phyloP scores from a whole-genome alignment of 2,329 filamentous ascomycete species.

The Penicillium sp. region DNA sequence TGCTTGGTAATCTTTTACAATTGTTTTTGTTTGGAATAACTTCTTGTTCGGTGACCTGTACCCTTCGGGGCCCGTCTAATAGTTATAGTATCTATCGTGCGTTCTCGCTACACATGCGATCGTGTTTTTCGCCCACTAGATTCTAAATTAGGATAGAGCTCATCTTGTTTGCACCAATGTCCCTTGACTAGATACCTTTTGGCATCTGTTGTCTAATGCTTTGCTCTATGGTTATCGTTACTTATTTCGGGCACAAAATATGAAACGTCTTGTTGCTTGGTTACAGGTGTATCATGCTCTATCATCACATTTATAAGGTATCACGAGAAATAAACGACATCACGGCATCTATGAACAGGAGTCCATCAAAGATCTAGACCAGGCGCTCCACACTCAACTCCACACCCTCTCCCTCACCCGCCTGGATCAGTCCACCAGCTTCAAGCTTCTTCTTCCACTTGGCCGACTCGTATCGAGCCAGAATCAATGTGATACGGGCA shows the following conservation, averaged over 20 bases:
- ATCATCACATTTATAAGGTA: slow-evolving; percentile 11
- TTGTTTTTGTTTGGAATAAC: slow-evolving; percentile 6
- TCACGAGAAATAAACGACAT: slow-evolving; percentile 8
- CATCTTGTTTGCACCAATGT: neutral
- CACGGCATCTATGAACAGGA: slow-evolving; percentile 2
- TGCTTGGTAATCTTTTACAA: slow-evolving; percentile 8
- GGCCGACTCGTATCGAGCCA: slow-evolving; percentile 48
- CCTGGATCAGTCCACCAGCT: slow-evolving; percentile 38
- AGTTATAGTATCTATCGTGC: slow-evolving; percentile 11
- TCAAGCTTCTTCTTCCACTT: slow-evolving; percentile 53
- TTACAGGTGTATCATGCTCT: slow-evolving; percentile 7
- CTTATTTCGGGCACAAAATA: neutral
- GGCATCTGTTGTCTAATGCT: neutral
- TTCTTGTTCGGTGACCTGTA: slow-evolving; percentile 1
- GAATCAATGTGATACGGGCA: slow-evolving; percentile 47
- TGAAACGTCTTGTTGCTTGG: neutral
- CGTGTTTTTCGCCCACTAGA: neutral
- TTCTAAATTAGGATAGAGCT: slow-evolving; percentile 7
- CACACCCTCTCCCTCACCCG: slow-evolving; percentile 16
- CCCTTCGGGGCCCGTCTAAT: neutral
- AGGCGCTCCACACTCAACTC: slow-evolving; percentile 39
- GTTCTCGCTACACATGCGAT: slow-evolving; percentile 9
- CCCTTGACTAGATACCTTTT: neutral
- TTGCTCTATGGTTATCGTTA: neutral
- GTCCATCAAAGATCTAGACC: slow-evolving; percentile 22